Conservation (phyloP, 345 rosid species). For the Reutealis trisperma region DNA sequence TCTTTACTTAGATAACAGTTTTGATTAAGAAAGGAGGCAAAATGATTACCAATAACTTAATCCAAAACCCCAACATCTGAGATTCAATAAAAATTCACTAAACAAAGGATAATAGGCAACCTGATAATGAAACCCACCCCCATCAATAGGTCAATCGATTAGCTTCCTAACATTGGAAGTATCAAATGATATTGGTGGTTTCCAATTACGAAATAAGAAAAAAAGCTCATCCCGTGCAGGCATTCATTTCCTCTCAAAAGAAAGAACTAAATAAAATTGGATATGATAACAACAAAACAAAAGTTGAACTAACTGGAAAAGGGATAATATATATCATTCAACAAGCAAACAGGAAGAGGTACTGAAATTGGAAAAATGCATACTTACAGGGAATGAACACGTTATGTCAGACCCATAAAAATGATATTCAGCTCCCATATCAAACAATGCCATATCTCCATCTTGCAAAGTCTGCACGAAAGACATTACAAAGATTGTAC, state of each 20-base stretch:
- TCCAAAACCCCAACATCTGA: not conserved
- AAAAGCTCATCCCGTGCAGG: not conserved
- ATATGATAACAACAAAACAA: not conserved
- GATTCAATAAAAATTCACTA: no score
- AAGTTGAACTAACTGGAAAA: not conserved
- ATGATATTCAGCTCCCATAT: conserved; percentile 93
- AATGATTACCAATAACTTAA: not conserved
- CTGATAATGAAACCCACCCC: no score
- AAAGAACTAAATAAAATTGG: not conserved
- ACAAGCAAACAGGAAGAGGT: conserved; percentile 1
- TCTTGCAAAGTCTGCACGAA: conserved; percentile 69
- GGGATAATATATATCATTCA: not conserved
- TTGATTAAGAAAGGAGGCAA: not conserved
- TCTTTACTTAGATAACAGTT: not conserved
- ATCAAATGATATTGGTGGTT: not conserved
- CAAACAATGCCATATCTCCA: conserved; percentile 93
- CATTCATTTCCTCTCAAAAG: not conserved
- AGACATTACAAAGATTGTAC: not conserved
- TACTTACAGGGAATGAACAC: conserved; percentile 89
- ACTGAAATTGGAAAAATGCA: not conserved
- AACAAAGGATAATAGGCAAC: no score
- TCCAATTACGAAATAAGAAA: not conserved
- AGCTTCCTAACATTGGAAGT: not conserved
- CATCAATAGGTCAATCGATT: not conserved
- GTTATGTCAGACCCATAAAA: conserved; percentile 97